Evolutionary conservation across 2,329 filamentous ascomycete genomes (phyloP).

Genomic region (Bipolaris bicolor): DNA sequence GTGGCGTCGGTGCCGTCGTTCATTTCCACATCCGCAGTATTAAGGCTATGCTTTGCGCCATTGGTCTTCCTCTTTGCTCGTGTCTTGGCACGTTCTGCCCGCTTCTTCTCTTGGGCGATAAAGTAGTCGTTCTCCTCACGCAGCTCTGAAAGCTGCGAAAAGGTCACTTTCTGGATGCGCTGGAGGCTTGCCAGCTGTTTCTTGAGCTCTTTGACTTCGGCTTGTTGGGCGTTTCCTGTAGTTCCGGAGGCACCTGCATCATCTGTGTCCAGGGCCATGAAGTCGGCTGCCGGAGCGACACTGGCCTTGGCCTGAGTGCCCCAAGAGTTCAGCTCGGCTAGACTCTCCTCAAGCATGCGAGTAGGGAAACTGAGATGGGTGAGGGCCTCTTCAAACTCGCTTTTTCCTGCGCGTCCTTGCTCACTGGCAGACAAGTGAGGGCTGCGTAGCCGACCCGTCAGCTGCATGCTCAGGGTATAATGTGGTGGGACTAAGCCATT

Average conservation of each 20-base stretch:
- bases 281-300: constrained; percentile 41
- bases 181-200: constrained; percentile 53
- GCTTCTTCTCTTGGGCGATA: constrained; percentile 39
- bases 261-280: constrained; percentile 29
- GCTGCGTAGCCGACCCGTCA: constrained; percentile 51
- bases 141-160: constrained; percentile 53
- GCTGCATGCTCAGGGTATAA: constrained; percentile 70
- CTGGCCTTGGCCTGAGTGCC: constrained; percentile 24
- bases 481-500: constrained; percentile 56
- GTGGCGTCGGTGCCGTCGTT: constrained; percentile 25
- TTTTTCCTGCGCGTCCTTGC: constrained; percentile 20
- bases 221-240: constrained; percentile 19
- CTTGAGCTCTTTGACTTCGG: constrained; percentile 45
- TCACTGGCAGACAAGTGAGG: constrained; percentile 42
- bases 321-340: constrained; percentile 46
- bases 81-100: constrained; percentile 29
- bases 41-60: constrained; percentile 16
- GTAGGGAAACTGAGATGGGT: constrained; percentile 52
- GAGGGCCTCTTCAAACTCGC: constrained; percentile 50
- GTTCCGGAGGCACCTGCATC: constrained; percentile 4
- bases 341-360: constrained; percentile 47
- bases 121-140: constrained; percentile 51
- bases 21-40: constrained; percentile 41
- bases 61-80: constrained; percentile 34
- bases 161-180: constrained; percentile 54